These are phyloP conservation scores for Rhexocercosporidium sp. DNA, from an alignment of 2,329 filamentous ascomycete species.

Conservation along the genomic window DNA sequence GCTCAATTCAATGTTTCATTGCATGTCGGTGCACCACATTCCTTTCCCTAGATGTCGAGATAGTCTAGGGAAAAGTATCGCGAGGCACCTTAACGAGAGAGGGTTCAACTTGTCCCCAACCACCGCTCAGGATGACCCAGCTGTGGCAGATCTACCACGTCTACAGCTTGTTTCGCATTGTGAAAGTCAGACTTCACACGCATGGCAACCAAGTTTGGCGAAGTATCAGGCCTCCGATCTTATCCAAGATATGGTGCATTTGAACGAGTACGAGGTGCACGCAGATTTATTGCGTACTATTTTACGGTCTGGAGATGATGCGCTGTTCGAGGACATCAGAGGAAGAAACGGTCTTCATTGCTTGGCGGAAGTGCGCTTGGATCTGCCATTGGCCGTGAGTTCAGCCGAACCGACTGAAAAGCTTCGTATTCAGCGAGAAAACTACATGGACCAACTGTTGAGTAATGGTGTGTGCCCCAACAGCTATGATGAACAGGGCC, in stretches of 20 bases:
- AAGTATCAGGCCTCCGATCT: no score
- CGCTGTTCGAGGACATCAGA: constrained; percentile 23
- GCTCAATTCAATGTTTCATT: constrained; percentile 10
- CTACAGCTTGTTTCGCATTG: no score
- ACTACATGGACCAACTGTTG: constrained; percentile 2
- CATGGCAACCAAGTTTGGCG: no score
- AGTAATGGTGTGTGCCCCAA: constrained; percentile 19
- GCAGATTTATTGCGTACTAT: constrained; percentile 14
- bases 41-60: background rate
- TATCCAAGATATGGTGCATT: no score
- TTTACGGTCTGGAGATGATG: background rate
- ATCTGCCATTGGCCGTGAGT: background rate
- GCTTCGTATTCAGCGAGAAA: background rate
- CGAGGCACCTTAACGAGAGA: background rate
- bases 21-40: background rate
- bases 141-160: no score
- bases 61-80: background rate
- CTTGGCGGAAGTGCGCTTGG: constrained; percentile 21
- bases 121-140: no score
- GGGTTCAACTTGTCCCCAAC: no score
- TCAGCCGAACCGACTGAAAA: background rate
- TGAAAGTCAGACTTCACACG: no score
- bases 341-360: constrained; percentile 31
- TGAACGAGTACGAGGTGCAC: no score
- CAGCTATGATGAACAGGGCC: constrained; percentile 22